Conservation (phyloP, 129 eudicot species). For the Chrysanthemum lavandulifolium region DNA sequence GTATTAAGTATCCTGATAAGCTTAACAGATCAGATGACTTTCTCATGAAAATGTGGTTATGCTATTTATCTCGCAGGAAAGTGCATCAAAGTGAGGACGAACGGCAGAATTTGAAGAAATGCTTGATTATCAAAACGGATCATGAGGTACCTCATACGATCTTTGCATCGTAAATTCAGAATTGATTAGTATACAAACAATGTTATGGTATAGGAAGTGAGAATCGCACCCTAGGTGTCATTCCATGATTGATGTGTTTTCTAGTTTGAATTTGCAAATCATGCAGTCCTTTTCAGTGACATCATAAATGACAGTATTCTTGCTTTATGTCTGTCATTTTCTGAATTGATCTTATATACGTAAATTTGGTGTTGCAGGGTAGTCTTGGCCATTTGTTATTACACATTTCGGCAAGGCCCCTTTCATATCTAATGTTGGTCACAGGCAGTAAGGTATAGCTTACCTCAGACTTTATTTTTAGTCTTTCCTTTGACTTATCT, state of each 20-base stretch:
- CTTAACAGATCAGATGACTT: no score
- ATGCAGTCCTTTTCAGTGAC: no score
- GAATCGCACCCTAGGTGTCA: not conserved
- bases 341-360: no score
- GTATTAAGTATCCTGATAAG: no score
- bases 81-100: no score
- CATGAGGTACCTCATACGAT: not conserved
- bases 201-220: not conserved
- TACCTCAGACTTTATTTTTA: not conserved
- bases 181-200: not conserved
- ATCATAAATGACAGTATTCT: no score
- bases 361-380: no score
- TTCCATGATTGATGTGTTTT: not conserved
- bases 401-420: slow-evolving; percentile 10
- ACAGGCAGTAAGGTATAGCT: slow-evolving; percentile 10
- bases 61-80: no score
- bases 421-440: not conserved
- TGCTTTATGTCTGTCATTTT: no score
- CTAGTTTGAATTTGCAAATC: no score
- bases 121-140: not conserved
- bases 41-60: no score
- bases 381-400: slow-evolving; percentile 7
- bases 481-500: not conserved
- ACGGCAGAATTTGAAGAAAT: not conserved
- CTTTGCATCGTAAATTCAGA: not conserved